Percentiles rank a stretch among this genome's conserved stretches.
These are phyloP conservation scores for Venturia nashicola DNA, from an alignment of 2,329 filamentous ascomycete genomes.

Conservation along the genomic window DNA sequence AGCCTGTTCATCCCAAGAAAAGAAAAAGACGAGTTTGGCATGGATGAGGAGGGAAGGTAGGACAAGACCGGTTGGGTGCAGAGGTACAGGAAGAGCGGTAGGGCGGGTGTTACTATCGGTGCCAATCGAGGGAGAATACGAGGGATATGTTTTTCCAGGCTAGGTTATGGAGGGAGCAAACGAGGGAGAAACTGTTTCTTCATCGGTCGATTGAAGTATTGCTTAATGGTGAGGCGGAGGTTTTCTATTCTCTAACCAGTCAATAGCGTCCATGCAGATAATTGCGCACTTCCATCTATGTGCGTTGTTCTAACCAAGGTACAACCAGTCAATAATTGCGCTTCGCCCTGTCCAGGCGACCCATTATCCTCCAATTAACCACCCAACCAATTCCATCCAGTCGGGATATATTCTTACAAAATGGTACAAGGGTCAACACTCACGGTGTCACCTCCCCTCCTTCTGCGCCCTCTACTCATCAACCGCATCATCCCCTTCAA, in stretches of 20 bases:
- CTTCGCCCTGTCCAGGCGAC: background rate
- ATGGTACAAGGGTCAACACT: background rate
- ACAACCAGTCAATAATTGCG: background rate
- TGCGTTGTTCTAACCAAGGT: background rate
- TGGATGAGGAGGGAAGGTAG: too few relatives aligned
- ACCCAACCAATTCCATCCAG: background rate
- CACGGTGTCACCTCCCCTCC: background rate
- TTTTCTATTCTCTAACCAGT: background rate
- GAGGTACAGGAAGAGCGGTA: too few relatives aligned
- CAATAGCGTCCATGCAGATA: too few relatives aligned
- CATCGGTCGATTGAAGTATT: background rate
- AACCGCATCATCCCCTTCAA: background rate
- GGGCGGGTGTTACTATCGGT: background rate
- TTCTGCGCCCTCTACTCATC: background rate
- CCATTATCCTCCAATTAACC: background rate
- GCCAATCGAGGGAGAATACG: background rate
- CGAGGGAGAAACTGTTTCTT: background rate
- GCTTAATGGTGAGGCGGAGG: background rate
- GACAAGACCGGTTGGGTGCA: too few relatives aligned
- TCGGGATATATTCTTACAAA: background rate
- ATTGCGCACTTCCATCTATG: background rate
- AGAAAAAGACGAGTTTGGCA: too few relatives aligned
- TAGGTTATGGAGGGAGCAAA: background rate
- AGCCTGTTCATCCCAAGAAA: too few relatives aligned
- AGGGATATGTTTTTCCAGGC: background rate